Base-by-base conservation (phyloP, 495 filamentous ascomycete species). In the Aspergillus baeticus region DNA sequence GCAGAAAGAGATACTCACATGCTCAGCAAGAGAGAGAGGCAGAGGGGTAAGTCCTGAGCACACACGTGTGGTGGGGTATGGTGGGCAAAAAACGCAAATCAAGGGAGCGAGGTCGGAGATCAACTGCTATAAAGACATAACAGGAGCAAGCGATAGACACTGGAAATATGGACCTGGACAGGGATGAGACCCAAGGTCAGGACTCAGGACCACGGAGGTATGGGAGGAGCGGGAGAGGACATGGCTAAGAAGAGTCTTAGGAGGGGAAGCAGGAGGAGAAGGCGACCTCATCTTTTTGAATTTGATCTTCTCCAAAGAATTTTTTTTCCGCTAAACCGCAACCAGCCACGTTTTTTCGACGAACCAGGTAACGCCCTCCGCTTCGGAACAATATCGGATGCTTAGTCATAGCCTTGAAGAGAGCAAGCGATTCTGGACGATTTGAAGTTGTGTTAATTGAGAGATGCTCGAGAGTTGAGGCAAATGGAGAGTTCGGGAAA, bases 161-260 rank as follows among this genome's bases (percentile, higher is more conserved):
- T 38, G 22, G 31, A 54, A 37, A 36, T 23, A 44, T 29, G 29
- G 41, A 35, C 42, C 42, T 41, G 51, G 47, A 51, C 45, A 36
- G 34, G 44, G 22, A 39, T 37, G 36, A 45, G 41, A 38, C 38
- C 41, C 55, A 64, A 55, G 48, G 49, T 61, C 62, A 64, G 58
- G 55, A 47, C 62, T 65, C 59, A 65, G 58, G 56, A 52, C 63
- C 63, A 65, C 63, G 59, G 59, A 59, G 63, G 59, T 51, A 62
- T 62, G 21, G 38, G 56, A 57, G 39, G 57, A 46, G 36, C 50
- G 58, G 48, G 23, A 46, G 51, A 58, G 55, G 43, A 55, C 65
- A 67, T 67, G 62, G 62, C 56, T 56, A 59, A 60, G 64, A 61
- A 66, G 60, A 57, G 52, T 62, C 47, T 50, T 56, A 59, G 58